phyloP scores from a whole-genome alignment of 139 green algal species.

The Medakamo hakoo region DNA sequence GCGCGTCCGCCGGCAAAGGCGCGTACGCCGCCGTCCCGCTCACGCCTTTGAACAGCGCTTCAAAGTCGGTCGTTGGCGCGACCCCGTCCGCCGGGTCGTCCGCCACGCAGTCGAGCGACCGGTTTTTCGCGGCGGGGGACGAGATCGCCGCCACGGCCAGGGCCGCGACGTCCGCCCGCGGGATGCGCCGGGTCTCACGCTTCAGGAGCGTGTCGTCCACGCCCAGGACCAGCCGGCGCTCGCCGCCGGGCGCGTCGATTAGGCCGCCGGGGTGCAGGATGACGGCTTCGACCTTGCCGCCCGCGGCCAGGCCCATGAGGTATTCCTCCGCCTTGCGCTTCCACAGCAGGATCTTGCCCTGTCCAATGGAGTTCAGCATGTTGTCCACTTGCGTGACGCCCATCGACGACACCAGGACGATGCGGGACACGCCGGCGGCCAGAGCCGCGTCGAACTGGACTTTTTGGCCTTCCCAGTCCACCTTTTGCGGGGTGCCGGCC shows the following conservation, averaged over 20 bases:
- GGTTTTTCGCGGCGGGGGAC: neutral
- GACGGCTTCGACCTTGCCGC: neutral
- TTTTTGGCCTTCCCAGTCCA: conserved; percentile 61
- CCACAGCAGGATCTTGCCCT: conserved; percentile 53
- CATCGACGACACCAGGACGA: conserved; percentile 49
- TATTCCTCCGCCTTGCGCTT: conserved; percentile 68
- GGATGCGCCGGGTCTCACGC: conserved; percentile 20
- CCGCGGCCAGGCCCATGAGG: conserved; percentile 22
- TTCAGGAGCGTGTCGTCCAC: conserved; percentile 50
- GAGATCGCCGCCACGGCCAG: neutral
- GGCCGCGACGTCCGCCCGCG: conserved; percentile 49
- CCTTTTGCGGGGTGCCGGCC: conserved; percentile 8
- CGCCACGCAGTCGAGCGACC: neutral
- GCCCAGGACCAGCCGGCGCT: conserved; percentile 32
- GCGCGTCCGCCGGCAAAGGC: neutral
- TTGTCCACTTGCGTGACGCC: conserved; percentile 32
- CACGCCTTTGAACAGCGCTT: neutral
- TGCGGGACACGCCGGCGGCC: conserved; percentile 33
- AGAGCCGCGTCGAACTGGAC: conserved; percentile 51
- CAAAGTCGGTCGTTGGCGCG: neutral
- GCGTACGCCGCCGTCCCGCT: neutral
- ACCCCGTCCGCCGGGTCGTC: neutral
- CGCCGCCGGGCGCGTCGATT: conserved; percentile 29
- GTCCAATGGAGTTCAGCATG: conserved; percentile 29
- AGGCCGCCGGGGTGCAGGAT: conserved; percentile 65